Percentiles rank a stretch among this genome's conserved stretches.
Evolutionary conservation across 2,329 filamentous ascomycete genomes (phyloP).

Genomic region (Peltaster fructicola): DNA sequence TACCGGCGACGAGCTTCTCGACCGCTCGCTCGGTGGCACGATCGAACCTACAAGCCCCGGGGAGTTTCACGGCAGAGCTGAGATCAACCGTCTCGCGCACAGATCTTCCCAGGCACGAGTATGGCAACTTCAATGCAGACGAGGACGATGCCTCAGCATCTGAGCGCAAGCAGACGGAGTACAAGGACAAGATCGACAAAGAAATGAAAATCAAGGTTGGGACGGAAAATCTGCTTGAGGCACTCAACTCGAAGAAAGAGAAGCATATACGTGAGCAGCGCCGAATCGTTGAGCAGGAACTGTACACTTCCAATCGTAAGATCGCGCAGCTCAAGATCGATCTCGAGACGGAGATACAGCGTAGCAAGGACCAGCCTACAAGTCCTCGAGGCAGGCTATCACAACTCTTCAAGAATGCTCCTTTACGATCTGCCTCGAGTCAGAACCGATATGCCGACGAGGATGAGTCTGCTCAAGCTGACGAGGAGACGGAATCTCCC

Average conservation of each 20-base stretch:
- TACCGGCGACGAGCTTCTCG: conserved; percentile 35
- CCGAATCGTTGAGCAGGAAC: conserved; percentile 52
- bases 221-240: conserved; percentile 94
- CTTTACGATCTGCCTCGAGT: conserved; percentile 33
- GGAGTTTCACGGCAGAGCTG: conserved; percentile 80
- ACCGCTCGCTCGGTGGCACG: conserved; percentile 52
- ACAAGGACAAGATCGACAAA: conserved; percentile 76
- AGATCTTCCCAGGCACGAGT: conserved; percentile 39
- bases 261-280: conserved; percentile 70
- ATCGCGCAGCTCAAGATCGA: conserved; percentile 41
- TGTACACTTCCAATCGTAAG: conserved; percentile 70
- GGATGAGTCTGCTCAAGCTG: conserved; percentile 40
- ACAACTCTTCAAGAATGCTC: conserved; percentile 38
- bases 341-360: conserved; percentile 42
- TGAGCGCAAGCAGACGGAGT: conserved; percentile 55
- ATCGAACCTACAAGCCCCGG: conserved; percentile 46
- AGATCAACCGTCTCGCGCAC: conserved; percentile 53
- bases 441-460: conserved; percentile 21
- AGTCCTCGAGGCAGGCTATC: conserved; percentile 32
- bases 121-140: conserved; percentile 31
- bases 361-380: conserved; percentile 37
- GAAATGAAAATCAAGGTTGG: conserved; percentile 97
- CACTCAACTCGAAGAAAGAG: conserved; percentile 80
- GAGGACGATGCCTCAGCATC: conserved; percentile 47
- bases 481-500: conserved; percentile 64